phyloP scores from a whole-genome alignment of 2,329 filamentous ascomycete species.

The Diplocarpon rosae region DNA sequence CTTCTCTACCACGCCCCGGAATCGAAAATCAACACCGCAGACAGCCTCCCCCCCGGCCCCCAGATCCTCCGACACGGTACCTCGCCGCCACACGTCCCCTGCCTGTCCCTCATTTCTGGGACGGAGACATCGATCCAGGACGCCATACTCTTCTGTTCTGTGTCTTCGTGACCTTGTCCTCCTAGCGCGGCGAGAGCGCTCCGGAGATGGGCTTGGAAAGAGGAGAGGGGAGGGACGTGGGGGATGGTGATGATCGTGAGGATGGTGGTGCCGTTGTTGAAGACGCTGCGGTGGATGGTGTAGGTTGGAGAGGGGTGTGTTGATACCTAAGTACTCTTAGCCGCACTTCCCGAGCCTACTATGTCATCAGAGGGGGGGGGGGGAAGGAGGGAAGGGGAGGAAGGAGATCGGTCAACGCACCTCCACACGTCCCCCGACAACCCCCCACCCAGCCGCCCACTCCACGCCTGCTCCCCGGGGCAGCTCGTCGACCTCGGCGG shows the following conservation, averaged over 20 bases:
- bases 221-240: not conserved
- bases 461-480: constrained; percentile 68
- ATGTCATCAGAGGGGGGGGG: not conserved
- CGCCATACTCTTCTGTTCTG: not conserved
- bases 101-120: not conserved
- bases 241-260: constrained; percentile 9
- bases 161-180: not conserved
- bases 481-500: constrained; percentile 64
- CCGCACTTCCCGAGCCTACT: too few relatives aligned
- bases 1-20: not conserved
- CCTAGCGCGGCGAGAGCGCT: constrained; percentile 5
- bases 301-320: too few relatives aligned
- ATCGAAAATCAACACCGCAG: constrained; percentile 10
- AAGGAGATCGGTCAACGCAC: constrained; percentile 12
- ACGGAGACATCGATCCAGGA: constrained; percentile 16
- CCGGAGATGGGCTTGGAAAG: not conserved
- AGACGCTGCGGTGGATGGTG: constrained; percentile 9
- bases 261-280: not conserved
- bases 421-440: constrained; percentile 26
- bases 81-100: constrained; percentile 15
- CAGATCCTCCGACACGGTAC: constrained; percentile 35
- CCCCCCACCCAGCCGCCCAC: constrained; percentile 65
- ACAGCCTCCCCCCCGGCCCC: constrained; percentile 29
- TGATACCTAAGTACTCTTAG: too few relatives aligned
- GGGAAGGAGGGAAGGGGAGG: not conserved